Conservation (phyloP, 2,329 filamentous ascomycete species). For the Diaporthe capsici region DNA sequence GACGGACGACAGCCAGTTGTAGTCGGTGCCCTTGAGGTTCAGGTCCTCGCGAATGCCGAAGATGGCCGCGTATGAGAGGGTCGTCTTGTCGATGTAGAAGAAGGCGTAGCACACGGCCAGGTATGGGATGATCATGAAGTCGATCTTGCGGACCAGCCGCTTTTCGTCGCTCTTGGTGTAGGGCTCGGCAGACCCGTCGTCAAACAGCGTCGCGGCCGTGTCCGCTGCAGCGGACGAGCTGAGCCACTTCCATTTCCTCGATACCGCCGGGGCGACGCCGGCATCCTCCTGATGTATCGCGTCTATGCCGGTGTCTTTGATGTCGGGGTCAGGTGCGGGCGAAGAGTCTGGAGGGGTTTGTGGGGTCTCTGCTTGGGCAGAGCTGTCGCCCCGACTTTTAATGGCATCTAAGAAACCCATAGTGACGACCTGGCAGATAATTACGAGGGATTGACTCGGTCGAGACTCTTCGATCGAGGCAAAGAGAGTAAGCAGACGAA, state of each 20-base stretch:
- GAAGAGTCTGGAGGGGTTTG: not conserved
- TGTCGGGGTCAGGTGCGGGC: not conserved
- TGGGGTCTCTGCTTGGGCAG: too few species aligned
- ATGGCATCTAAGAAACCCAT: not conserved
- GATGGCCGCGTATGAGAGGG: conserved; percentile 74
- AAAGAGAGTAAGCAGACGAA: not conserved
- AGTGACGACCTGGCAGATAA: not conserved
- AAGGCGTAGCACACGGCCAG: conserved; percentile 40
- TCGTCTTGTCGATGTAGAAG: conserved; percentile 60
- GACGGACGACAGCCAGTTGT: conserved; percentile 67
- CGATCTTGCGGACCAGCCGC: conserved; percentile 40
- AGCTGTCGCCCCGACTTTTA: not conserved
- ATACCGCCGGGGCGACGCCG: not conserved
- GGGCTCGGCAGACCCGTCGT: conserved; percentile 9
- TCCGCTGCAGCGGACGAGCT: conserved; percentile 25
- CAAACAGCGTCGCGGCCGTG: conserved; percentile 35
- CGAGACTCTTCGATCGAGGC: not conserved
- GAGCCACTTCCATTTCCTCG: conserved; percentile 1
- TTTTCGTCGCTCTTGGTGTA: conserved; percentile 37
- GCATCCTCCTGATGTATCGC: conserved; percentile 31
- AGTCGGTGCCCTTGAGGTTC: conserved; percentile 68
- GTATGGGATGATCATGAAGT: conserved; percentile 40
- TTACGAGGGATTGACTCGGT: not conserved
- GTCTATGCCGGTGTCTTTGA: conserved; percentile 13
- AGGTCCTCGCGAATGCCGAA: conserved; percentile 74